Evolutionary conservation across 2,329 filamentous ascomycete genomes (phyloP).

Genomic region (Neopestalotiopsis clavispora): DNA sequence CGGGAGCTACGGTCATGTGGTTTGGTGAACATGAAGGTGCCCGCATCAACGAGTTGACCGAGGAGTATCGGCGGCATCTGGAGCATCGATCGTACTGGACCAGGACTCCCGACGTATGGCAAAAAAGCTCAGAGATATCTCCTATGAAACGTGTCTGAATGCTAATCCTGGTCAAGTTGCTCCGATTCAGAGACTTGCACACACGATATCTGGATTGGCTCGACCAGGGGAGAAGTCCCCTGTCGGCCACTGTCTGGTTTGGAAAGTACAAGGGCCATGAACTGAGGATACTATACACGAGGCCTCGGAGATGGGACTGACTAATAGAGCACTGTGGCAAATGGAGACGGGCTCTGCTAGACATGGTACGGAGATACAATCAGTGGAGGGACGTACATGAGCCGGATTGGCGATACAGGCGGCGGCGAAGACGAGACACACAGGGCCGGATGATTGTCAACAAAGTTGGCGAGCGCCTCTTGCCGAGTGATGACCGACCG

Average conservation of each 20-base stretch:
- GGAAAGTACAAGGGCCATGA: not conserved
- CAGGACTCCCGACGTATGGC: not conserved
- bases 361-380: not conserved
- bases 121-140: no score
- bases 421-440: not conserved
- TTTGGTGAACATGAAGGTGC: not conserved
- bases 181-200: not conserved
- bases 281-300: not conserved
- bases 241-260: not conserved
- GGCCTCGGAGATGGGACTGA: not conserved
- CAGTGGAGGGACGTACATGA: not conserved
- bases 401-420: not conserved
- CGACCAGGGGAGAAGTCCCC: not conserved
- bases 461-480: not conserved
- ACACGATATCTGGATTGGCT: not conserved
- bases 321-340: not conserved
- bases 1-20: slow-evolving; percentile 1
- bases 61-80: not conserved
- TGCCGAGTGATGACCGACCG: not conserved
- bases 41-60: not conserved
- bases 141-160: not conserved
- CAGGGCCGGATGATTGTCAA: not conserved
- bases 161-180: not conserved
- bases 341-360: not conserved
- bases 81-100: not conserved